phyloP scores from a whole-genome alignment of 345 rosid species.

The Arabidopsis suecica region DNA sequence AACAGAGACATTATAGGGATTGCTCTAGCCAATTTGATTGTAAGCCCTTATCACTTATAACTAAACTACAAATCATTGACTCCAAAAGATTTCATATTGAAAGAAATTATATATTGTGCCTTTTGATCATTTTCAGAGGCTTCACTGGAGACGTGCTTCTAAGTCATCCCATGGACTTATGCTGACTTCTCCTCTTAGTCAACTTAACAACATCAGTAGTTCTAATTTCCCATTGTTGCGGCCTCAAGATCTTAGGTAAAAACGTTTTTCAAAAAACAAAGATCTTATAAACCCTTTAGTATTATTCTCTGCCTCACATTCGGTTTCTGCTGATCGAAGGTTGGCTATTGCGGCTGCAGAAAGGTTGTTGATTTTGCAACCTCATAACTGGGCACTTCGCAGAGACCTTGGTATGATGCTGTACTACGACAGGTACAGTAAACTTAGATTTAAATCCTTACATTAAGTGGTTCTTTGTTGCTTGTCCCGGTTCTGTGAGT shows the following conservation, averaged over 20 bases:
- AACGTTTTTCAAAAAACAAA: not conserved
- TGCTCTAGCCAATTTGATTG: slow-evolving; percentile 94
- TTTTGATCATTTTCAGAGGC: slow-evolving; percentile 58
- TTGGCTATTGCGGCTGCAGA: slow-evolving; percentile 90
- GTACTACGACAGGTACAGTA: slow-evolving; percentile 62
- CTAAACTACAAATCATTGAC: not conserved
- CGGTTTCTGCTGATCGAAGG: slow-evolving; percentile 48
- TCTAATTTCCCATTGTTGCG: slow-evolving; percentile 63
- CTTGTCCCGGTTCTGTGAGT: slow-evolving; percentile 4
- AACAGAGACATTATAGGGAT: slow-evolving; percentile 88
- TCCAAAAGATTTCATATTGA: slow-evolving; percentile 20
- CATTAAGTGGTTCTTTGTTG: not conserved
- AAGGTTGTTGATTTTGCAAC: slow-evolving; percentile 84
- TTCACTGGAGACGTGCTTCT: slow-evolving; percentile 92
- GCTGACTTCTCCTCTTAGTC: slow-evolving; percentile 89
- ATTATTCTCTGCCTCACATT: slow-evolving; percentile 3
- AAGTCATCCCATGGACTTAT: slow-evolving; percentile 79
- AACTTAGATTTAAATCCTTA: not conserved
- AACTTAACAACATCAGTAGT: slow-evolving; percentile 49
- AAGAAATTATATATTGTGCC: not conserved
- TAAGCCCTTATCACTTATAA: slow-evolving; percentile 47
- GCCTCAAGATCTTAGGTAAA: slow-evolving; percentile 80
- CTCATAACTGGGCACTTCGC: slow-evolving; percentile 82
- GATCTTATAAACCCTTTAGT: not conserved
- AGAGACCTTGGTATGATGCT: slow-evolving; percentile 94